Evolutionary conservation across 164 flowering plant genomes (phyloP), one percentile per base, ranked within the genome.

Genomic region (Nymphaea thermarum): DNA sequence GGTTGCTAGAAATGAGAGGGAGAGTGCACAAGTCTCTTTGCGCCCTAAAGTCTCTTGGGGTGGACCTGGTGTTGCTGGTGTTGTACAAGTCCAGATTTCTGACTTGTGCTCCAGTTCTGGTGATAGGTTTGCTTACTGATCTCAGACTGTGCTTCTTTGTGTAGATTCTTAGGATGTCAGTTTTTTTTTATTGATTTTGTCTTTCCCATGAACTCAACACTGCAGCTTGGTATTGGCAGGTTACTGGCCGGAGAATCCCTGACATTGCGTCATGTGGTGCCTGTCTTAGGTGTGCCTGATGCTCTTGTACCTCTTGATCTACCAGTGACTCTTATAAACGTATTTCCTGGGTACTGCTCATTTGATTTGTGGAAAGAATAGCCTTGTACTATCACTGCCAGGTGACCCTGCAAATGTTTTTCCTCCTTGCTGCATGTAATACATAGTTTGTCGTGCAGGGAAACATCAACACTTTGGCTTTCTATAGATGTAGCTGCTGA

Each of bases 1-100:
- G 77, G 95, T 91, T 43, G 97, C 95, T 65, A 84, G 97, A 74
- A 94, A 90, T 72, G 97, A 94, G 84, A 88, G 93, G 70, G 98
- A 93, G 73, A 89, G 91, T 72, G 78, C 84, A 73, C 98, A 94
- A 80, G 77, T 91, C 81, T 91, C 95, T 68, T 68, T 94, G 51
- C 94, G 96, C 57, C 97, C 97, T 64, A 91, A 91, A 84, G 88
- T 85, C 71, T 81, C 91, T 17, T 93, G 97, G 97, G 80, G 84
- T 67, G 80, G 83, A 71, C 73, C 84, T 75, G 77, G 82, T 73
- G 67, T 69, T 76, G 94, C 96, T 36, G 98, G 97, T 53, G 73
- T 71, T 76, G 92, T 89, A 59, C 93, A 89, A 78, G 78, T 94
- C 70, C 97, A 87, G 42, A 86, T 95, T 68, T 80, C 77, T 78